Percentiles rank a stretch among this genome's conserved stretches.
Conservation (phyloP, 2,329 filamentous ascomycete species). For the Pezicula radicicola region DNA sequence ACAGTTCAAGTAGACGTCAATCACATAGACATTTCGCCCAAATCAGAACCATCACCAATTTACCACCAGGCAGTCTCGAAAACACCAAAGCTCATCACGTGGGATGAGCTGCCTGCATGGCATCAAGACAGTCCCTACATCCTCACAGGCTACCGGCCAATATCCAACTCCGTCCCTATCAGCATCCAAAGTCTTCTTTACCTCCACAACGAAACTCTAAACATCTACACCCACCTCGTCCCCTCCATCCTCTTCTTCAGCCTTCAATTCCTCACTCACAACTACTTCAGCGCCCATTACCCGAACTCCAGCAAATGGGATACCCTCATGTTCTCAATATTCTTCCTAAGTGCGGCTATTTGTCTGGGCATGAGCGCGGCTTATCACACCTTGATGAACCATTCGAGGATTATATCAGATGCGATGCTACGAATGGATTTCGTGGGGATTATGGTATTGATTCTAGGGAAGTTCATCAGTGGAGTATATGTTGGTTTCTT, state of each 20-base stretch:
- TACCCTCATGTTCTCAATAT: conserved; percentile 35
- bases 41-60: neutral
- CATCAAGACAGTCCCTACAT: conserved; percentile 39
- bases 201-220: conserved; percentile 40
- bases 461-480: conserved; percentile 34
- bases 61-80: neutral
- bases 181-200: conserved; percentile 39
- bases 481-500: conserved; percentile 39
- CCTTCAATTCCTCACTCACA: conserved; percentile 25
- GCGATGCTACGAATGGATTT: conserved; percentile 37
- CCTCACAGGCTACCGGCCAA: conserved; percentile 39
- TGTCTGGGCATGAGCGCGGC: conserved; percentile 35
- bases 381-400: conserved; percentile 38
- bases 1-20: neutral
- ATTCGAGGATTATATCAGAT: conserved; percentile 31
- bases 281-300: conserved; percentile 27
- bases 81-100: conserved; percentile 22
- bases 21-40: neutral
- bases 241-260: conserved; percentile 36
- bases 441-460: conserved; percentile 34
- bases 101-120: conserved; percentile 38
- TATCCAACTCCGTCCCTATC: conserved; percentile 30
- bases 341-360: conserved; percentile 31
- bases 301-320: conserved; percentile 32
- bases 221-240: conserved; percentile 43